Evolutionary conservation across 163 green algal genomes (phyloP).

Genomic region (Coccomyxa subellipsoidea): DNA sequence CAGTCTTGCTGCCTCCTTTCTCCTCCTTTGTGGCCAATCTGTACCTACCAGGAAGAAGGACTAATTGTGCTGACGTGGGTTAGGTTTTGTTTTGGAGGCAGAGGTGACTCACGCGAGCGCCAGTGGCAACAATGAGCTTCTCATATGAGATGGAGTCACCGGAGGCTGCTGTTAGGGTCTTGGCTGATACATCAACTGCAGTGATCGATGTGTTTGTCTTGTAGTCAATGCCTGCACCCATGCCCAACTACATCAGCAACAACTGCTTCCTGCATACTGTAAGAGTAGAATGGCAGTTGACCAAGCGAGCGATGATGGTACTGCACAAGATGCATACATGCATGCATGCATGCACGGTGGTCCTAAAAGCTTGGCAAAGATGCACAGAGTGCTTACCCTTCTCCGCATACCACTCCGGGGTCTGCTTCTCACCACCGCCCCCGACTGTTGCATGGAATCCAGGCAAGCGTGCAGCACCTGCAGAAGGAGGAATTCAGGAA

Average conservation of each 20-base stretch:
- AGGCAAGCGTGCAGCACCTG: slow-evolving; percentile 63
- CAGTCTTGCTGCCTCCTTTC: too few relatives aligned
- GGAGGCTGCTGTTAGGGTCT: slow-evolving; percentile 55
- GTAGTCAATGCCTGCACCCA: slow-evolving; percentile 57
- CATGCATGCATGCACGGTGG: too few relatives aligned
- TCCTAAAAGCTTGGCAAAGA: background rate
- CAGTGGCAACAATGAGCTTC: slow-evolving; percentile 83
- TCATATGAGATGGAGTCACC: slow-evolving; percentile 68
- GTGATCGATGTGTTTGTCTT: slow-evolving; percentile 53
- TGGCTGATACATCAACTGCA: slow-evolving; percentile 53
- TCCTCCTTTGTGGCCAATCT: too few relatives aligned
- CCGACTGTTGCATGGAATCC: slow-evolving; percentile 92
- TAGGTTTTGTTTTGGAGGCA: background rate
- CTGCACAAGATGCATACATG: too few relatives aligned
- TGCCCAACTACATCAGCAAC: background rate
- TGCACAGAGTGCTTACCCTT: slow-evolving; percentile 45
- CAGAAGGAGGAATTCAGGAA: too few relatives aligned
- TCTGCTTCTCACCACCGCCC: slow-evolving; percentile 76
- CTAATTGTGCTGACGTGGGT: too few relatives aligned
- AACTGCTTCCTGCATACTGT: background rate
- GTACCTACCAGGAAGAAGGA: too few relatives aligned
- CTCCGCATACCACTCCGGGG: slow-evolving; percentile 75
- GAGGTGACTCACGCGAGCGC: slow-evolving; percentile 46
- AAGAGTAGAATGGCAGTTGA: too few relatives aligned
- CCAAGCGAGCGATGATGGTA: too few relatives aligned